phyloP scores from a whole-genome alignment of 2,329 filamentous ascomycete genomes.

The Xylaria sp. region DNA sequence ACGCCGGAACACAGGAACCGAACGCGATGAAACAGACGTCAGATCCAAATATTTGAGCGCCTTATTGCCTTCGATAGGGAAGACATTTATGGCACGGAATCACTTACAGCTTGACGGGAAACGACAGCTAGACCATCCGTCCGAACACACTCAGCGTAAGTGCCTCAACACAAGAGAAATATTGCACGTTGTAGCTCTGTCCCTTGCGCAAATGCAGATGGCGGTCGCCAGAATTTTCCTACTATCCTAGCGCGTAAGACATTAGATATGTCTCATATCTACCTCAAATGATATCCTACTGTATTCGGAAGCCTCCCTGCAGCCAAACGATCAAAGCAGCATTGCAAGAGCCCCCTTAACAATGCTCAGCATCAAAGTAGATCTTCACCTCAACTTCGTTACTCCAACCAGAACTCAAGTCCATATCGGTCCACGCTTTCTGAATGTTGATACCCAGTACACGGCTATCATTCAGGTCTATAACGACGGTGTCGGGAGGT shows the following conservation, averaged over 20 bases:
- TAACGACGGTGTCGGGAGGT: constrained; percentile 71
- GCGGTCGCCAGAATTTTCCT: background rate
- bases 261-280: background rate
- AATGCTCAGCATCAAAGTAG: constrained; percentile 58
- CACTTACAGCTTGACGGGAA: background rate
- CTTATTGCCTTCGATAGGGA: background rate
- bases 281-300: background rate
- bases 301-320: background rate
- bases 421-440: constrained; percentile 80
- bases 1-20: background rate
- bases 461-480: constrained; percentile 61
- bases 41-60: background rate
- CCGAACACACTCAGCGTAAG: background rate
- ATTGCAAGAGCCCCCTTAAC: constrained; percentile 22
- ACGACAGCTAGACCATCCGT: background rate
- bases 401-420: constrained; percentile 76
- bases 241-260: too few relatives aligned
- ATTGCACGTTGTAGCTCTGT: background rate
- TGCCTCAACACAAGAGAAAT: background rate
- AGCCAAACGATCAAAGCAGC: too few relatives aligned
- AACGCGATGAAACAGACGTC: background rate
- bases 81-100: background rate
- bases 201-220: background rate
- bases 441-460: constrained; percentile 82
- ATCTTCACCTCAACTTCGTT: constrained; percentile 81